Percentiles rank a stretch among this genome's conserved stretches.
These are phyloP conservation scores for Lagenidium sp. DNA, from an alignment of 352 stramenopile species.

Conservation along the genomic window DNA sequence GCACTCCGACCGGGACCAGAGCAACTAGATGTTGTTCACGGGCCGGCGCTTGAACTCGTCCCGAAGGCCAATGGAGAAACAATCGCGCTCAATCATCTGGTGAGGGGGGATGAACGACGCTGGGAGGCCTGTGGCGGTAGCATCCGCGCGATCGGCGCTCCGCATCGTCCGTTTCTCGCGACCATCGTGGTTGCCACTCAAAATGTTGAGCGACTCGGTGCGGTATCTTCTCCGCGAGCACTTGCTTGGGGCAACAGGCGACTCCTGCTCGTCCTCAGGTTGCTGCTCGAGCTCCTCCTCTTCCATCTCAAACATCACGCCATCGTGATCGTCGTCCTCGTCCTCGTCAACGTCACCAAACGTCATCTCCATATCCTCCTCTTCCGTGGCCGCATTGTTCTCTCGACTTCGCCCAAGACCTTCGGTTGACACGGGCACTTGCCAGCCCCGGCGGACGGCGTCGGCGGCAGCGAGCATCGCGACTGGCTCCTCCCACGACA, in stretches of 20 bases:
- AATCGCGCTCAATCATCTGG: slow-evolving; percentile 58
- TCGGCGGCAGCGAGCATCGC: slow-evolving; percentile 25
- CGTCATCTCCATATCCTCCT: not conserved
- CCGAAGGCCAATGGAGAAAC: slow-evolving; percentile 60
- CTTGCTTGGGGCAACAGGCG: not conserved
- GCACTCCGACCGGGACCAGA: not conserved
- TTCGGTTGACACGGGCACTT: not conserved
- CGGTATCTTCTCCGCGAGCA: slow-evolving; percentile 8
- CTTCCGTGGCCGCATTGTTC: slow-evolving; percentile 10
- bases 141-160: slow-evolving; percentile 13
- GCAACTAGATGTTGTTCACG: slow-evolving; percentile 9
- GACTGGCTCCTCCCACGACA: slow-evolving; percentile 58
- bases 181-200: slow-evolving; percentile 3
- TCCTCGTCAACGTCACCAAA: slow-evolving; percentile 18
- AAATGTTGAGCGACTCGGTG: slow-evolving; percentile 10
- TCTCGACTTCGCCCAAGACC: slow-evolving; percentile 11
- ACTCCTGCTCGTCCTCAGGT: slow-evolving; percentile 23
- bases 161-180: slow-evolving; percentile 8
- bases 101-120: slow-evolving; percentile 69
- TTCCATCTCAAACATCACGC: slow-evolving; percentile 79
- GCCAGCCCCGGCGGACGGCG: slow-evolving; percentile 4
- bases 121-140: slow-evolving; percentile 12
- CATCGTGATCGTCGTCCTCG: slow-evolving; percentile 20
- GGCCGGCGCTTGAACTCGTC: slow-evolving; percentile 63
- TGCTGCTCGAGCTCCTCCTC: slow-evolving; percentile 1